Conservation (phyloP, 2,329 filamentous ascomycete genomes). For the Phialocephala sp. region DNA sequence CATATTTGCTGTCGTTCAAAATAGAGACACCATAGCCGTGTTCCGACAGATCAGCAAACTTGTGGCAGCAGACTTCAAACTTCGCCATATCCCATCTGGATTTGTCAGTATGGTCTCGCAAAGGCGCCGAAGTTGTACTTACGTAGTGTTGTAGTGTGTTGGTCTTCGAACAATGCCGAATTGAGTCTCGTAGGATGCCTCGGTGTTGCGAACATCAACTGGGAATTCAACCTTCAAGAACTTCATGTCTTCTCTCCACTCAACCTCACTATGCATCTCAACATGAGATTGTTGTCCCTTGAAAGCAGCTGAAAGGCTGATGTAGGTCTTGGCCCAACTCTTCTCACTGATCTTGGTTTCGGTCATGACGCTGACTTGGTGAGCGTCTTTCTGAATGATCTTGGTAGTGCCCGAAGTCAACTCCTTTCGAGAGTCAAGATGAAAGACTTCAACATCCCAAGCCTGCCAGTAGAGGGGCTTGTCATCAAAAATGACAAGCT, state of each 20-base stretch:
- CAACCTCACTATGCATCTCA: conserved; percentile 83
- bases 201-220: conserved; percentile 86
- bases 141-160: conserved; percentile 95
- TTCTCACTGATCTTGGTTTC: conserved; percentile 86
- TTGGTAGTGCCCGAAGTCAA: conserved; percentile 70
- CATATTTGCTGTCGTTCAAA: conserved; percentile 94
- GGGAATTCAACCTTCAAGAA: conserved; percentile 99
- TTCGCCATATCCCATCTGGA: conserved; percentile 92
- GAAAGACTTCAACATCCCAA: conserved; percentile 97
- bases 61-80: conserved; percentile 95
- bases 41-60: conserved; percentile 90
- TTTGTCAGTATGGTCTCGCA: conserved; percentile 35
- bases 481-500: conserved; percentile 94
- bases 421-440: conserved; percentile 84
- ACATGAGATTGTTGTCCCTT: conserved; percentile 71
- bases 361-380: conserved; percentile 82
- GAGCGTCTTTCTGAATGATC: conserved; percentile 73
- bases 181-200: conserved; percentile 94
- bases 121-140: conserved; percentile 40
- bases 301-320: conserved; percentile 75
- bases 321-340: conserved; percentile 85
- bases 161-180: conserved; percentile 88
- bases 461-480: conserved; percentile 98
- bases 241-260: conserved; percentile 96
- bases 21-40: conserved; percentile 89